Percentiles rank a stretch among this genome's conserved stretches.
Evolutionary conservation across 2,329 filamentous ascomycete species (phyloP).

Genomic region (Aureobasidium pullulans): DNA sequence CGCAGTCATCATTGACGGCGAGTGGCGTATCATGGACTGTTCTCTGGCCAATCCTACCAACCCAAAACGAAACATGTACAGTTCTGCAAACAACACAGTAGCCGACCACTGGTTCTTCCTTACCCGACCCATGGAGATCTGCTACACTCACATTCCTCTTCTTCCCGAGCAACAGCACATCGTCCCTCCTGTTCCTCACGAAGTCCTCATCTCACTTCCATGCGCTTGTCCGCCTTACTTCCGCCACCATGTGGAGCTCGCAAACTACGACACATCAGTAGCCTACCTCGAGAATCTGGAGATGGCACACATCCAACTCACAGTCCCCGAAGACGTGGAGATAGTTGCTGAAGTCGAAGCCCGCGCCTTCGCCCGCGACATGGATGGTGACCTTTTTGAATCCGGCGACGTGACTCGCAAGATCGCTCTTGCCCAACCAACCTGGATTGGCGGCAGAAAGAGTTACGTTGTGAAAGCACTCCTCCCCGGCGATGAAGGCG

Average conservation of each 20-base stretch:
- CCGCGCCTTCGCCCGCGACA: constrained; percentile 68
- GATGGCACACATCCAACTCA: constrained; percentile 82
- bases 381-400: constrained; percentile 88
- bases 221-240: constrained; percentile 84
- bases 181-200: constrained; percentile 77
- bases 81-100: constrained; percentile 57
- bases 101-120: constrained; percentile 94
- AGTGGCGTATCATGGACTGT: constrained; percentile 96
- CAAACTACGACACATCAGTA: constrained; percentile 84
- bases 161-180: constrained; percentile 86
- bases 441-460: constrained; percentile 83
- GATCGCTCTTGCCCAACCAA: constrained; percentile 79
- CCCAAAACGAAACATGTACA: constrained; percentile 70
- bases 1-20: constrained; percentile 80
- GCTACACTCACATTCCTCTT: constrained; percentile 91
- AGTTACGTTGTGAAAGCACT: constrained; percentile 90
- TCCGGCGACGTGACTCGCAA: constrained; percentile 82
- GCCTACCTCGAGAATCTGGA: constrained; percentile 84
- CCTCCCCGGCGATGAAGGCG: constrained; percentile 83
- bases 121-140: constrained; percentile 77
- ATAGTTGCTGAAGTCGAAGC: constrained; percentile 88
- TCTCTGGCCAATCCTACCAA: constrained; percentile 88
- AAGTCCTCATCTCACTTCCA: constrained; percentile 78
- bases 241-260: constrained; percentile 68
- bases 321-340: constrained; percentile 83